Evolutionary conservation across 2,329 filamentous ascomycete species (phyloP), one percentile per base, ranked within the genome.

Genomic region (Hysterium pulicare): DNA sequence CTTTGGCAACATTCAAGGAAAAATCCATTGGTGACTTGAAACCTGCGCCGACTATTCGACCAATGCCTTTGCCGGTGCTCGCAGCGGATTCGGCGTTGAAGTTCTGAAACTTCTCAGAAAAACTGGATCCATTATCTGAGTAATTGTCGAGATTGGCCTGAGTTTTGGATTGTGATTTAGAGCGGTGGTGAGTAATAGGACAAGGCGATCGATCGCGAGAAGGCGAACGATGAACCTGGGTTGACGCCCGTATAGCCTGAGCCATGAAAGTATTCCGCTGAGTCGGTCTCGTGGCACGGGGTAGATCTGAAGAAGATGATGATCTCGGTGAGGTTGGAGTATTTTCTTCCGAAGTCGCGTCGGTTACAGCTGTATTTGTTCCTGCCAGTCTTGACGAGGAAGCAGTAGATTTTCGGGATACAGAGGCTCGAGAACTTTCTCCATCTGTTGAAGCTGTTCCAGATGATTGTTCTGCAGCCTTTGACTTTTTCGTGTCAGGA

Each of bases 1-100:
- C 90, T 63, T 86, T 86, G 0, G 90, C 86, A 28, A 95, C 69
- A 1, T 86, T 86, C 32, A 95, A 69, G 31, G 87, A 87, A 49
- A 95, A 85, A 61, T 95, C 88, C 76, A 93, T 84, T 0, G 90
- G 90, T 2, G 84, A 84, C 54, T 86, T 87, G 45, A 91, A 74
- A 4, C 86, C 81, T n/a, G 86, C 83, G 9, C 78, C 77, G 4
- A 90, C 80, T 36, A 93, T 84, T n/a, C 82, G 79, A 17, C 80
- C 77, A 26, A 90, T 77, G 2, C 84, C 82, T 51, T 81, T 84
- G 1, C 81, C 78, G 6, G 86, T 82, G 35, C 79, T 80, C 10
- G 86, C 69, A 2, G 81, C 82, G 20, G 77, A 76, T 15, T 86
- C 83, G 2, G 55, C 38, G 33, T 57, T 55, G 50, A 40, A 28